Evolutionary conservation across 106 monocot genomes (phyloP).

Genomic region (Agapanthus africanus): DNA sequence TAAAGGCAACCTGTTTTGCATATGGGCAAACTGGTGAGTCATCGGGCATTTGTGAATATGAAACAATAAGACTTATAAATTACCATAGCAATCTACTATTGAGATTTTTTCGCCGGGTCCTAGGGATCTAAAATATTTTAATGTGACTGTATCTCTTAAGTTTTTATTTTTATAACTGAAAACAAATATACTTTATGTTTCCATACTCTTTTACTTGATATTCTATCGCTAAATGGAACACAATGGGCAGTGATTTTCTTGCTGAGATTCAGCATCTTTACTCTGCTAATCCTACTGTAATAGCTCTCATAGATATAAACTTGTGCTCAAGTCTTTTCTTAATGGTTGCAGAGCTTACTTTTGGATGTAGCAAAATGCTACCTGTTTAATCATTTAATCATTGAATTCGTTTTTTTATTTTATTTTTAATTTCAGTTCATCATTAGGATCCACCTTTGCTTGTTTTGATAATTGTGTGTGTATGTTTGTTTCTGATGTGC

Average conservation of each 20-base stretch:
- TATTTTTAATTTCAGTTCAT: too few species aligned
- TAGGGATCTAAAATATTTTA: background rate
- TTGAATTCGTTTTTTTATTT: too few species aligned
- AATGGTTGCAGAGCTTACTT: background rate
- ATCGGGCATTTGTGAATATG: background rate
- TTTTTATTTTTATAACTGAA: background rate
- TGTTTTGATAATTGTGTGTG: too few species aligned
- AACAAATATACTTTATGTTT: background rate
- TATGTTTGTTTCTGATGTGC: too few species aligned
- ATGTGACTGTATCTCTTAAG: background rate
- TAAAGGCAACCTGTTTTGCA: slow-evolving; percentile 96
- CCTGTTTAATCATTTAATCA: too few species aligned
- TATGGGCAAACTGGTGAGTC: slow-evolving; percentile 92
- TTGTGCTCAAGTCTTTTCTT: background rate
- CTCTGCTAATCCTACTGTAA: background rate
- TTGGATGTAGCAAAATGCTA: too few species aligned
- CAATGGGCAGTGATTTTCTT: background rate
- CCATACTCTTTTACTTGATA: background rate
- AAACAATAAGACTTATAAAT: background rate
- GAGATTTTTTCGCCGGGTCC: background rate
- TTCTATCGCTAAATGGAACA: background rate
- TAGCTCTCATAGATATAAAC: background rate
- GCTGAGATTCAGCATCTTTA: background rate
- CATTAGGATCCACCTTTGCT: background rate
- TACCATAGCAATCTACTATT: too few species aligned